Base-by-base conservation (phyloP, 345 rosid genomes). In the Lumnitzera racemosa region DNA sequence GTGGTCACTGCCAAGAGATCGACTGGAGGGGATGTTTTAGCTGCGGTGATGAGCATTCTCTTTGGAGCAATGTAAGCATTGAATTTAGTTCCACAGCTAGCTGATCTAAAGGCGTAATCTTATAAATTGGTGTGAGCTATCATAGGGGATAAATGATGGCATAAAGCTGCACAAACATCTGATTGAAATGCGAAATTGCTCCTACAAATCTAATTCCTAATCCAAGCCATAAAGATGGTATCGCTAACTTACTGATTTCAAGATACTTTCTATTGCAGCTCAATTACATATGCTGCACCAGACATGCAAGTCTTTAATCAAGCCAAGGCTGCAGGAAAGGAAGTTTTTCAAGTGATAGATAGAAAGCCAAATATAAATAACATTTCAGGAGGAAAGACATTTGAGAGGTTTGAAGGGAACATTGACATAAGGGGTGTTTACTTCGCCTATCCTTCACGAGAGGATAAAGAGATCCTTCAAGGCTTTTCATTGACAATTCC, bases 231-330 rank as follows among this genome's bases (percentile, higher is more conserved):
- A 36, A 36, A 5, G 10, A 36, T 36, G 10, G 10, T 9, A 36
- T 36, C 11, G 43, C 43, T 36, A 36, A 36, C 5, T 3, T 36
- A 4, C 6, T 36, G 11, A 5, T 36, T 36, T 4, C 11, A 9
- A 9, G 43, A 9, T 36, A 36, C 43, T 58, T 47, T 36, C 12
- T 36, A 20, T 50, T 74, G 71, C 78, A 85, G 88, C 61, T 68
- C 88, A 53, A 79, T 85, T 36, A 85, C 86, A 55, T 73, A 73
- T 64, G 84, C 91, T 52, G 84, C 91, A 41, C 84, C 91, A 41
- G 88, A 85, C 69, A 68, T 82, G 71, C 87, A 82, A 82, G 63
- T 80, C 17, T 85, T 85, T 76, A 82, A 76, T 61, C 82, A 82
- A 58, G 88, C 88, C 56, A 85, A 67, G 65, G 86, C 83, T n/a